Percentiles rank a stretch among this genome's conserved stretches.
These are phyloP conservation scores for Cutaneotrichosporon sp. DNA, from an alignment of 1,284 basidiomycete genomes.

Conservation along the genomic window DNA sequence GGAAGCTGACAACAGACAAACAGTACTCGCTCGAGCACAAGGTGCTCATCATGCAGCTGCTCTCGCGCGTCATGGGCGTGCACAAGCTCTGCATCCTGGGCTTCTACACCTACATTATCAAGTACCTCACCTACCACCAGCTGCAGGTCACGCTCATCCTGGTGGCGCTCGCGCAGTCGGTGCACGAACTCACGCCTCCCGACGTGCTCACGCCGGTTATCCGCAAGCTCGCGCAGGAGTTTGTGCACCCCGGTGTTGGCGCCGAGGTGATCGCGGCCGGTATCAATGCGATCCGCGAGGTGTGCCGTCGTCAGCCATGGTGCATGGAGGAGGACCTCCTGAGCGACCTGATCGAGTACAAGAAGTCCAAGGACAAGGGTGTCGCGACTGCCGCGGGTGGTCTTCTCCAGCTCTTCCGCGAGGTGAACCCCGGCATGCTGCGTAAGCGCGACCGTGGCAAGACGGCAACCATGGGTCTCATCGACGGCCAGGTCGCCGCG, in stretches of 20 bases:
- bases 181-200: conserved; percentile 93
- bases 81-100: conserved; percentile 92
- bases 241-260: conserved; percentile 96
- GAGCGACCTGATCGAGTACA: conserved; percentile 88
- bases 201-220: conserved; percentile 87
- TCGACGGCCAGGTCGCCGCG: conserved; percentile 65
- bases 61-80: conserved; percentile 89
- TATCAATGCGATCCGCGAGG: conserved; percentile 89
- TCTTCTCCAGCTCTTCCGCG: conserved; percentile 86
- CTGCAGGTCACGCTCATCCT: conserved; percentile 92
- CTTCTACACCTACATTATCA: conserved; percentile 96
- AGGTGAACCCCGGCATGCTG: conserved; percentile 92
- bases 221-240: conserved; percentile 88
- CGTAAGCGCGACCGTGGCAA: conserved; percentile 87
- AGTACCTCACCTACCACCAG: conserved; percentile 89
- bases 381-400: conserved; percentile 86
- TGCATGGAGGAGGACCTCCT: conserved; percentile 88
- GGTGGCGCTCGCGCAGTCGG: conserved; percentile 90
- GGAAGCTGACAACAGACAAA: conserved; percentile 62
- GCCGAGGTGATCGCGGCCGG: conserved; percentile 94
- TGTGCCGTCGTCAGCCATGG: conserved; percentile 92
- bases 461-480: conserved; percentile 72
- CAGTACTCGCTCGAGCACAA: conserved; percentile 94
- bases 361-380: conserved; percentile 91
- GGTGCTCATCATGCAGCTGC: conserved; percentile 93